Percentiles rank a stretch among this genome's conserved stretches.
Conservation (phyloP, 2,329 filamentous ascomycete species). For the Juglanconis oblonga region DNA sequence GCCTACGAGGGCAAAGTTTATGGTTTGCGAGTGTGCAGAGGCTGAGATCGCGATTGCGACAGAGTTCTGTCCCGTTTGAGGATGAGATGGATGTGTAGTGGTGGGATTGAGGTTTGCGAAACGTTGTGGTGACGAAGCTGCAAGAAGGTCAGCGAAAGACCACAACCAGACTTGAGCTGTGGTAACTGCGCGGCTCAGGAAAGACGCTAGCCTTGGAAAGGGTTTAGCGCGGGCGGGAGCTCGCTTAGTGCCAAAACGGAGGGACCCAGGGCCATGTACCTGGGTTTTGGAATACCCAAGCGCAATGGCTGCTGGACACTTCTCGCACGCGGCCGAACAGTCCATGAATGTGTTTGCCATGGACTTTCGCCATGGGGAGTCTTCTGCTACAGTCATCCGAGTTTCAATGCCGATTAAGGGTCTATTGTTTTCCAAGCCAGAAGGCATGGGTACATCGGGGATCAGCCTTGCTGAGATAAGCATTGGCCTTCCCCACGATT, state of each 20-base stretch:
- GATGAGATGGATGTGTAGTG: background rate
- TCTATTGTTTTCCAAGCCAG: background rate
- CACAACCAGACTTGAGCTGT: background rate
- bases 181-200: background rate
- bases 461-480: no score
- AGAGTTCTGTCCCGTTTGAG: background rate
- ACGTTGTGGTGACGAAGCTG: background rate
- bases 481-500: no score
- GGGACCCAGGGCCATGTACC: background rate
- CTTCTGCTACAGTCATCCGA: no score
- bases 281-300: background rate
- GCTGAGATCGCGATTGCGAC: background rate
- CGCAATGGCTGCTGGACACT: background rate
- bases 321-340: background rate
- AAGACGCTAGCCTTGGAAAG: background rate
- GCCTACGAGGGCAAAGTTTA: background rate
- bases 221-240: background rate
- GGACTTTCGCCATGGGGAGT: no score
- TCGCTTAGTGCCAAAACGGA: background rate
- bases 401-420: no score
- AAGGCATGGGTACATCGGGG: background rate
- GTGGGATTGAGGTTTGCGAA: background rate
- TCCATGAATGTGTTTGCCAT: no score
- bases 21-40: background rate
- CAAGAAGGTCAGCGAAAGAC: background rate